phyloP scores from a whole-genome alignment of 805 yeast species.

The Candida caryicola region DNA sequence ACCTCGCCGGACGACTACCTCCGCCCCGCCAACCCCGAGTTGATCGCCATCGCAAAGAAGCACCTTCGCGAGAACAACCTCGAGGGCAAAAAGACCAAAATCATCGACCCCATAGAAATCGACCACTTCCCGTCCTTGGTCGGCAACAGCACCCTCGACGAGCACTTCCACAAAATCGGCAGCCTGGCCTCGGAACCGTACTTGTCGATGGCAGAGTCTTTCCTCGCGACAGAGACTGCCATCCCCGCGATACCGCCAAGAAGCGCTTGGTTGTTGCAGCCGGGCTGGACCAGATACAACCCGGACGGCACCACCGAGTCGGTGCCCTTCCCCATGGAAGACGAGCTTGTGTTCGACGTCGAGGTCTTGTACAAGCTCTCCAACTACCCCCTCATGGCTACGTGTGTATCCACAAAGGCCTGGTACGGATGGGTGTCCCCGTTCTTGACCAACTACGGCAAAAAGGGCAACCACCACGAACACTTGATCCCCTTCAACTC shows the following conservation, averaged over 20 bases:
- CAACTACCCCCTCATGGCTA: slow-evolving; percentile 74
- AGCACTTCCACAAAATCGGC: slow-evolving; percentile 80
- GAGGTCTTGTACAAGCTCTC: slow-evolving; percentile 80
- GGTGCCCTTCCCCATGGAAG: slow-evolving; percentile 71
- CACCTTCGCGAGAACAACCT: slow-evolving; percentile 63
- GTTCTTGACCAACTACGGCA: slow-evolving; percentile 54
- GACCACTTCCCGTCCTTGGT: slow-evolving; percentile 67
- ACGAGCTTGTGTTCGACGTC: slow-evolving; percentile 79
- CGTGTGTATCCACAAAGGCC: slow-evolving; percentile 70
- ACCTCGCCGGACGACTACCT: slow-evolving; percentile 24
- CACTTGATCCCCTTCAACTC: slow-evolving; percentile 79
- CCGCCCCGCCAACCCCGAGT: slow-evolving; percentile 28
- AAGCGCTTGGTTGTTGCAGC: slow-evolving; percentile 48
- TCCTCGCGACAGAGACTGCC: slow-evolving; percentile 30
- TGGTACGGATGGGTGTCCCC: slow-evolving; percentile 98
- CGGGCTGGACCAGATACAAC: slow-evolving; percentile 84
- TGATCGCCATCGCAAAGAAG: slow-evolving; percentile 50
- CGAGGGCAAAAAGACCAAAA: slow-evolving; percentile 70
- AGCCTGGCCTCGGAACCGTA: slow-evolving; percentile 58
- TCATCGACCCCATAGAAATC: slow-evolving; percentile 54
- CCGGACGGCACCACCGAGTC: slow-evolving; percentile 48
- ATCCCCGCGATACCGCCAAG: slow-evolving; percentile 46
- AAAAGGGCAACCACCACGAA: slow-evolving; percentile 32
- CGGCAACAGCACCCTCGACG: slow-evolving; percentile 68
- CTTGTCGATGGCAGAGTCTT: slow-evolving; percentile 45